phyloP scores from a whole-genome alignment of 352 stramenopile species.

The Pythium grandisporangium region DNA sequence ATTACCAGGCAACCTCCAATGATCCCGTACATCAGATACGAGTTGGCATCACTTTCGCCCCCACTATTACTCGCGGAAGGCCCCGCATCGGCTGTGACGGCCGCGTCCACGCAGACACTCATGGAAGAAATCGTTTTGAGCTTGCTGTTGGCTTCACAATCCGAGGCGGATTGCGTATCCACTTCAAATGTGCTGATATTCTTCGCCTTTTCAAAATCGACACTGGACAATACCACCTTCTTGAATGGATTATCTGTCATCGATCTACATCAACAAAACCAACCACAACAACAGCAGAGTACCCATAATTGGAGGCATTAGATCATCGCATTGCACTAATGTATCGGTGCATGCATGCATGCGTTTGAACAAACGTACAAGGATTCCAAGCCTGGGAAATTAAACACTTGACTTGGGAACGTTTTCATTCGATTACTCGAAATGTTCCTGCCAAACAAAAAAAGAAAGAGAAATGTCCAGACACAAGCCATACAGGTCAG shows the following conservation, averaged over 20 bases:
- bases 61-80: conserved; percentile 3
- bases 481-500: not conserved
- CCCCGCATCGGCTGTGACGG: not conserved
- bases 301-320: not conserved
- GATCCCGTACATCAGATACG: conserved; percentile 37
- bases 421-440: not conserved
- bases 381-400: not conserved
- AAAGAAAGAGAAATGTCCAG: no score
- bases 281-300: not conserved
- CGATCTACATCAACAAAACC: not conserved
- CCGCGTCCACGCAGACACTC: not conserved
- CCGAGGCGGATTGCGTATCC: not conserved
- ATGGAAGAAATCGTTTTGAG: not conserved
- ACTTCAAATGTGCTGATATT: not conserved
- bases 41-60: conserved; percentile 15
- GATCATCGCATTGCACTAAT: no score
- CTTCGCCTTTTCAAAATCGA: not conserved
- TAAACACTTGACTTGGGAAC: not conserved
- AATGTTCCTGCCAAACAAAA: conserved; percentile 3
- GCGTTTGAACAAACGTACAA: conserved; percentile 1
- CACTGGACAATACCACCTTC: not conserved
- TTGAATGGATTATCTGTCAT: not conserved
- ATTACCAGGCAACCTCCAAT: conserved; percentile 34
- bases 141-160: not conserved
- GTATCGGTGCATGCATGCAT: no score